Evolutionary conservation across 768 basidiomycete genomes (phyloP).

Genomic region (Boletus sp.): DNA sequence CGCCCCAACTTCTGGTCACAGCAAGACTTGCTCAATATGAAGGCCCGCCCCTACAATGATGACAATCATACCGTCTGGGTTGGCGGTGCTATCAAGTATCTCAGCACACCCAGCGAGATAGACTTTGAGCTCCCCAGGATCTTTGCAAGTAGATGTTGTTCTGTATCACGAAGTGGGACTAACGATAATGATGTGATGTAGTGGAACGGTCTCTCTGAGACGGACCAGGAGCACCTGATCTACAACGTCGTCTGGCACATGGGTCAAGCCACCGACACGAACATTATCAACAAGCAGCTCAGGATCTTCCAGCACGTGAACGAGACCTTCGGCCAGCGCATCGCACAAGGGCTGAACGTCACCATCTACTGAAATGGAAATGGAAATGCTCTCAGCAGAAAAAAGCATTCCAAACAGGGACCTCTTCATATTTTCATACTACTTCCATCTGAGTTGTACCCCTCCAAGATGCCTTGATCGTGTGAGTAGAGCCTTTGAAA

Average conservation of each 20-base stretch:
- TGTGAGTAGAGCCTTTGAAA: no score
- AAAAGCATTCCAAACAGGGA: not conserved
- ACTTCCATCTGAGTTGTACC: no score
- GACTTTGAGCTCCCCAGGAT: conserved; percentile 41
- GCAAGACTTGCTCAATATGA: conserved; percentile 32
- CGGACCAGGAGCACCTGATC: conserved; percentile 36
- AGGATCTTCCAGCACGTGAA: conserved; percentile 39
- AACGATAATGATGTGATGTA: not conserved
- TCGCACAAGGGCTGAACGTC: conserved; percentile 33
- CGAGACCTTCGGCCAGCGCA: conserved; percentile 32
- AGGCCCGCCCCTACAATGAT: conserved; percentile 33
- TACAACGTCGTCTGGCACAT: conserved; percentile 39
- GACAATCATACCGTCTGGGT: conserved; percentile 41
- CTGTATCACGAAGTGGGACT: not conserved
- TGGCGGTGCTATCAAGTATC: conserved; percentile 38
- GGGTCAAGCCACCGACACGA: conserved; percentile 28
- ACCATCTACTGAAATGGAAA: conserved; percentile 4
- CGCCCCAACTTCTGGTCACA: conserved; percentile 40
- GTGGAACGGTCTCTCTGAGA: conserved; percentile 35
- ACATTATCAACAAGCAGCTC: conserved; percentile 32
- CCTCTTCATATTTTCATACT: not conserved
- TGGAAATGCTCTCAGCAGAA: not conserved
- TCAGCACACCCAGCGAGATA: conserved; percentile 34
- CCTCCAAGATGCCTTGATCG: no score
- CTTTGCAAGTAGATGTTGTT: conserved; percentile 20